phyloP scores from a whole-genome alignment of 495 filamentous ascomycete species.

The Chaetomium fimeti region DNA sequence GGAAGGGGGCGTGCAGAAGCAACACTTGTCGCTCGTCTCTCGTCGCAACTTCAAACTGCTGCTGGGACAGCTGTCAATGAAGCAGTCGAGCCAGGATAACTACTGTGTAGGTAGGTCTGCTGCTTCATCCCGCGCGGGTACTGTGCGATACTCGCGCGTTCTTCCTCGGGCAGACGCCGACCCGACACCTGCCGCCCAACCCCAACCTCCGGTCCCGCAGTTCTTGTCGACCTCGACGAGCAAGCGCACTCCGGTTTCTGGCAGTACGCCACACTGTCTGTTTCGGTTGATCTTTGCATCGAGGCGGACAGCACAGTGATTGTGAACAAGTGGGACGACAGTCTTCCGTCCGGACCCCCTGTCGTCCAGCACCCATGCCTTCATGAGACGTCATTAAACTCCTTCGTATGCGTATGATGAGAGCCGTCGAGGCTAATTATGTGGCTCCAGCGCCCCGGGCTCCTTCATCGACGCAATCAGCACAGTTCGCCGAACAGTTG shows the following conservation, averaged over 20 bases:
- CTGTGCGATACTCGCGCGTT: not conserved
- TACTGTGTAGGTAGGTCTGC: no score
- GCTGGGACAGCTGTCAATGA: slow-evolving; percentile 10
- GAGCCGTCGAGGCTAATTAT: not conserved
- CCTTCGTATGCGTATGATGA: not conserved
- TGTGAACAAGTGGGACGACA: not conserved
- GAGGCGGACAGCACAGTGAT: not conserved
- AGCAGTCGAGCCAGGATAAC: slow-evolving; percentile 3
- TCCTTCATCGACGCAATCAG: not conserved
- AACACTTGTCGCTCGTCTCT: not conserved
- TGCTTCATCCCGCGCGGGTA: not conserved
- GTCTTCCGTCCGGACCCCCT: not conserved
- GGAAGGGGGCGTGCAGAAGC: not conserved
- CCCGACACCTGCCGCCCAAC: not conserved
- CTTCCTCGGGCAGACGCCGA: not conserved
- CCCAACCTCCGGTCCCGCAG: not conserved
- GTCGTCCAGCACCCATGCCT: not conserved
- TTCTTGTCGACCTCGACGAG: not conserved
- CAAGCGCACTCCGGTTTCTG: not conserved
- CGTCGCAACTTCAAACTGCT: not conserved
- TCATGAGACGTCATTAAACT: not conserved
- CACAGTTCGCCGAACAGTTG: not conserved
- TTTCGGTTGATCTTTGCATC: not conserved
- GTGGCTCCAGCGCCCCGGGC: not conserved
- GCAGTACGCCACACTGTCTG: not conserved